A percentile compares a stretch with the other conserved stretches of the same genome.
Evolutionary conservation across 768 basidiomycete species (phyloP).

Genomic region (Xerocomus potaroensis): DNA sequence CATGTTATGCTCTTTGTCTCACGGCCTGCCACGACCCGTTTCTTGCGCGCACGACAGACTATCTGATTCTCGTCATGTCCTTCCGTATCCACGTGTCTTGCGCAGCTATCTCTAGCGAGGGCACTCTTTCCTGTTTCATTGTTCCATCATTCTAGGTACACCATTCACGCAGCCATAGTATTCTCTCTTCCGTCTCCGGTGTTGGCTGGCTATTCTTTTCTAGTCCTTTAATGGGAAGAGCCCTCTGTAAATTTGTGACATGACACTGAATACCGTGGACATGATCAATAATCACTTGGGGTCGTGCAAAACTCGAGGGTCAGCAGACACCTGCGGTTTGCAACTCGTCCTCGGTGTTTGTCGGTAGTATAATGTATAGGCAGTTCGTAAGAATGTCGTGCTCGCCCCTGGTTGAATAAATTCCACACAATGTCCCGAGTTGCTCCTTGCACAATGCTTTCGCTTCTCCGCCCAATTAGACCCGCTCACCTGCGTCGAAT

Average conservation of each 20-base stretch:
- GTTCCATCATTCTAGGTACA: slow-evolving; percentile 12
- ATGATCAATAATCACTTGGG: slow-evolving; percentile 14
- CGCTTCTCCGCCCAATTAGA: slow-evolving; percentile 33
- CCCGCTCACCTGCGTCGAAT: too few species aligned
- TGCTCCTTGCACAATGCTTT: slow-evolving; percentile 15
- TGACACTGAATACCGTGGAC: slow-evolving; percentile 12
- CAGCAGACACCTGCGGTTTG: too few species aligned
- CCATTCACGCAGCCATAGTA: slow-evolving; percentile 15
- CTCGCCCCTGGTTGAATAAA: slow-evolving; percentile 4
- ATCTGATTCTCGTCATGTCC: slow-evolving; percentile 30
- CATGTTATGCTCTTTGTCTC: slow-evolving; percentile 33
- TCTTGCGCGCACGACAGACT: slow-evolving; percentile 35
- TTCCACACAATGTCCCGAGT: not conserved
- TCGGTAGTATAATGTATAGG: too few species aligned
- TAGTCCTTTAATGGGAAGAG: slow-evolving; percentile 24
- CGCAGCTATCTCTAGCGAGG: slow-evolving; percentile 19
- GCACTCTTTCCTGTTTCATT: slow-evolving; percentile 10
- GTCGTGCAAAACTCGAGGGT: too few species aligned
- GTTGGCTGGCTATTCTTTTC: slow-evolving; percentile 16
- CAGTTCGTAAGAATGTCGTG: slow-evolving; percentile 23
- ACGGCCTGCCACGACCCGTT: slow-evolving; percentile 32
- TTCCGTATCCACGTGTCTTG: slow-evolving; percentile 24
- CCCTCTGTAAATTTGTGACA: slow-evolving; percentile 21
- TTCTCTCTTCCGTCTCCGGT: slow-evolving; percentile 5
- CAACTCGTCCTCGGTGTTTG: too few species aligned